Base-by-base conservation (phyloP, 2,329 filamentous ascomycete genomes). In the Pezicula carpinea region DNA sequence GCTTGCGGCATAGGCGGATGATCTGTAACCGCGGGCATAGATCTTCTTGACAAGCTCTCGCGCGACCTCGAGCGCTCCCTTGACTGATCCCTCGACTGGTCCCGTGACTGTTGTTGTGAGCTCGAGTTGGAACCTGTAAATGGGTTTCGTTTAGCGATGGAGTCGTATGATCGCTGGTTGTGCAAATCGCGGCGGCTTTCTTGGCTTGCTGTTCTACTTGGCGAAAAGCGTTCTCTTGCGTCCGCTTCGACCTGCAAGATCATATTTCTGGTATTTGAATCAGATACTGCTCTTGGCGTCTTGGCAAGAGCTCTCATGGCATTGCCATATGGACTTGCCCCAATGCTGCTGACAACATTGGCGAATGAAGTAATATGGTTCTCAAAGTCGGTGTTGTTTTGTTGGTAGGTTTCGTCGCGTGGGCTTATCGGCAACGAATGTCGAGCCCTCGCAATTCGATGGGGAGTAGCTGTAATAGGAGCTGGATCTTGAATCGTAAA, bases 181-280 rank as follows among this genome's bases (percentile, higher is more conserved):
- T 44, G 26, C 50, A n/a, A 17, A 48, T 35, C 4, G 42, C 35
- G 13, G 46, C 43, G 15, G 33, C 26, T 17, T 40, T 36, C 8
- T 51, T 41, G 29, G 47, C 35, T 38, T 26, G 10, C 13, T 39
- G 31, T 44, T 41, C 49, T 45, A 35, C 46, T 35, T 13, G 15
- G 40, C 7, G 50, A 34, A 22, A 53, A 56, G 4, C 52, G 39
- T 17, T 44, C 35, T 15, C 53, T 52, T 5, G 57, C 49, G 13
- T 56, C 52, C 1, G 51, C 50, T 48, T 56, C 58, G 11, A 58
- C 45, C 43, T 53, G 50, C 3, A 52, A 47, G 14, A 59, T 59
- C 49, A 59, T 51, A 6, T 53, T 56, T 46, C 53, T 56, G 17
- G 56, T 46, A 43, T 53, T 39, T 6, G 53, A 36, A 14, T 46